Base-by-base conservation (phyloP, 306 rosid genomes). In the Cicer chorassanicum region DNA sequence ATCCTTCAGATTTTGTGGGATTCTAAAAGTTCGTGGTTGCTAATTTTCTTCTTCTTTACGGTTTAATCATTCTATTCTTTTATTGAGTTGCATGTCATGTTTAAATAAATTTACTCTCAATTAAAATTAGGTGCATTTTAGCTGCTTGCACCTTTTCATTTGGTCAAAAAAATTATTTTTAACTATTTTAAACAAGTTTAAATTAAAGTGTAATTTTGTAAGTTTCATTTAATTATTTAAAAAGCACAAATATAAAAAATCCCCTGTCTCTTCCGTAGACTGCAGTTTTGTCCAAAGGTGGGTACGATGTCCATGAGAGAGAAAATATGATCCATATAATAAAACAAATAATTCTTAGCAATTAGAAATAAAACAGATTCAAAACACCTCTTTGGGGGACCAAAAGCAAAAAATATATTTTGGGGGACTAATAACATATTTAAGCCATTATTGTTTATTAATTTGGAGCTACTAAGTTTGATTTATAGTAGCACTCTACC, bases 31-130 rank as follows among this genome's bases (percentile, higher is more conserved):
- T 18, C 9, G 38, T 61, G 19, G 46, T 38, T 61, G 45, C 45
- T 36, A n/a, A 19, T 59, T 59, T 59, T 24, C 65, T 24, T 24
- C 41, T 40, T 9, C 41, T 4, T 61, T 16, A 14, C 59, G 44
- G 51, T 15, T 77, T 40, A 19, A 36, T 54, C 6, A 34, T 68
- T 76, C 14, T 14, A 44, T 45, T 43, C 48, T 19, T 56, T 15
- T 36, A 1, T 50, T 41, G 42, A 68, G n/a, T 54, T 8, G 9
- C 70, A 16, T 41, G 5, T 55, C n/a, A n/a, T 55, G 46, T 54
- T 66, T 56, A 36, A 36, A 44, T 68, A 41, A 18, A 54, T 54
- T 53, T 53, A 7, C 10, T 15, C 10, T 29, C 60, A 53, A 8
- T 16, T 53, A 53, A 16, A 16, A 53, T 29, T 29, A 7, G 34